phyloP scores from a whole-genome alignment of 306 rosid genomes.

The Sicyos edulis region DNA sequence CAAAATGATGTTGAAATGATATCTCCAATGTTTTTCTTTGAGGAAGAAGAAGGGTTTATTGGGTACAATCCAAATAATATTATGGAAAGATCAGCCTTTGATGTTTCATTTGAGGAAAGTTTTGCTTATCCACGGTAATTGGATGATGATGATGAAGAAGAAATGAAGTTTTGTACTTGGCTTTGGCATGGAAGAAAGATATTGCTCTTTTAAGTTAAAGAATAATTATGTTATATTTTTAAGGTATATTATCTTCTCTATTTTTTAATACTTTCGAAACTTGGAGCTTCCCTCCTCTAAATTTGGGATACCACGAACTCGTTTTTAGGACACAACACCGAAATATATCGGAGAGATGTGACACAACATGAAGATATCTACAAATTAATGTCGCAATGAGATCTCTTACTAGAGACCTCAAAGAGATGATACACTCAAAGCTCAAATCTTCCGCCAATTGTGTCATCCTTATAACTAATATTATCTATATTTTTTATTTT shows the following conservation, averaged over 20 bases:
- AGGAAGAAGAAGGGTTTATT: slow-evolving; percentile 26
- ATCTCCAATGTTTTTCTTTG: slow-evolving; percentile 34
- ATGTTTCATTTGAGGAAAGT: slow-evolving; percentile 29
- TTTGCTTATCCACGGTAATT: slow-evolving; percentile 42
- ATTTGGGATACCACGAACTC: too few relatives aligned
- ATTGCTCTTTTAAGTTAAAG: background rate
- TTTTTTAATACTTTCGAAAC: too few relatives aligned
- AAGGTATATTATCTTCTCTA: too few relatives aligned
- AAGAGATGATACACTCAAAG: too few relatives aligned
- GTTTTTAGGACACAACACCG: too few relatives aligned
- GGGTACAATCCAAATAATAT: background rate
- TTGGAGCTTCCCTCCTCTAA: background rate
- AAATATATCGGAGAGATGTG: too few relatives aligned
- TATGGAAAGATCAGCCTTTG: background rate
- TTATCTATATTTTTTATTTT: too few relatives aligned
- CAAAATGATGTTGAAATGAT: slow-evolving; percentile 35
- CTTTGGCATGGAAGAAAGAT: background rate
- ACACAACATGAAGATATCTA: too few relatives aligned
- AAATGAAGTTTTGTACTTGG: slow-evolving; percentile 6
- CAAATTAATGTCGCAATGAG: too few relatives aligned
- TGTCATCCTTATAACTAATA: too few relatives aligned
- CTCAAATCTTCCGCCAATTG: too few relatives aligned
- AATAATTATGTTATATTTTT: background rate
- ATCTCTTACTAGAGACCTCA: too few relatives aligned
- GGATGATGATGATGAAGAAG: background rate